Evolutionary conservation across 148 eudicot species (phyloP).

Genomic region (Chenopodium berlandieri): DNA sequence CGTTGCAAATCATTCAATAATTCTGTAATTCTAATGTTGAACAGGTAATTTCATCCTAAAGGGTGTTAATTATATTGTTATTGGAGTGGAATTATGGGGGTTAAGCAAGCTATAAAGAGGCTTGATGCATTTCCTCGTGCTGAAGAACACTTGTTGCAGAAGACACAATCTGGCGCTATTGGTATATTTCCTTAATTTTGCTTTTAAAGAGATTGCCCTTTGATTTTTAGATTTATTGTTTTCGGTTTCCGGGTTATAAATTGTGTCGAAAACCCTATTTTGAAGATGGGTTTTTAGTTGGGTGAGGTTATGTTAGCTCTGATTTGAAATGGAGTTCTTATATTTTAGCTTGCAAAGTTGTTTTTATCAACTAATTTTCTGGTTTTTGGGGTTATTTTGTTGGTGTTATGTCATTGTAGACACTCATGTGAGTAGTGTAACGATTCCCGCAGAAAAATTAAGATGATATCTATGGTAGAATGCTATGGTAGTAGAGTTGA

Average conservation of each 20-base stretch:
- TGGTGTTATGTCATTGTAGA: background rate
- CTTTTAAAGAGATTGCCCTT: background rate
- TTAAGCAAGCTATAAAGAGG: constrained; percentile 72
- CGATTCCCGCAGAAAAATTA: background rate
- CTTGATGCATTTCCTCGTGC: constrained; percentile 96
- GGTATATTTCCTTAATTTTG: constrained; percentile 39
- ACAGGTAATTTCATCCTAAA: constrained; percentile 1
- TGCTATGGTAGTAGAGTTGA: background rate
- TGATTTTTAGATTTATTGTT: background rate
- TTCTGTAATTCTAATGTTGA: constrained; percentile 1
- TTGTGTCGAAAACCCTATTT: constrained; percentile 3
- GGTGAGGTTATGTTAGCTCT: background rate
- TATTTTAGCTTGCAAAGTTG: background rate
- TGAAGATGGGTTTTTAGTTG: background rate
- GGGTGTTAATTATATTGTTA: constrained; percentile 1
- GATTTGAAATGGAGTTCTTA: background rate
- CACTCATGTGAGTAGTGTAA: background rate
- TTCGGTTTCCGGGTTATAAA: background rate
- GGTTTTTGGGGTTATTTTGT: background rate
- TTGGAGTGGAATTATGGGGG: constrained; percentile 47
- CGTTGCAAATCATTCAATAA: background rate
- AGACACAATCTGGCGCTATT: constrained; percentile 87
- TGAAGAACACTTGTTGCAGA: constrained; percentile 91
- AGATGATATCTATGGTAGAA: background rate
- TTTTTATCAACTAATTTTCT: background rate